Base-by-base conservation (phyloP, 2,329 filamentous ascomycete genomes). In the Microcyclosporella mali region DNA sequence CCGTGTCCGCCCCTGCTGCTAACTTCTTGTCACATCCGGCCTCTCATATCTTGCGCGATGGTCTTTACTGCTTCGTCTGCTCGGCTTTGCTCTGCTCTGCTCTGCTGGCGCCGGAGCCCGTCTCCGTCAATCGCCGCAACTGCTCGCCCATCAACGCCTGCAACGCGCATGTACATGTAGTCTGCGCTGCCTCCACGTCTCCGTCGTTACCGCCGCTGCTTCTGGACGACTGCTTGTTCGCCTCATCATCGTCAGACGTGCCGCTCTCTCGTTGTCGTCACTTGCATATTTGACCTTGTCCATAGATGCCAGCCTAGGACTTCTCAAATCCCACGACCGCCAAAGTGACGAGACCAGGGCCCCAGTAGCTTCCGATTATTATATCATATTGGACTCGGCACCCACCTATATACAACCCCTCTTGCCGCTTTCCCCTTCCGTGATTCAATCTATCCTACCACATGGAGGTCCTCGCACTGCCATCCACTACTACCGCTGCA, bases 331-430 rank as follows among this genome's bases (percentile, higher is more conserved):
- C 33, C 33, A 25, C 33, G 17, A 11, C 16, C 8, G 3, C 21
- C 33, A 6, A 36, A 19, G 17, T 21, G 33, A 36, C 25, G 21
- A 21, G 11, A 17, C 10, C 16, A 21, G 16, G 17, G 16, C 10
- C 18, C 21, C 21, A 21, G 21, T 21, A 36, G 15, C 33, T 12
- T 9, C 34, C n/a, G 32, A n/a, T 33, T 12, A 37, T 37, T n/a
- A 27, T 41, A 32, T 27, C 9, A 19, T 15, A 29, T 33, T 32
- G 15, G 29, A 25, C 32, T 33, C 38, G 30, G 33, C 34, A 41
- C 33, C 37, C 43, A 19, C 41, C 38, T 40, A 40, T 34, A 19
- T 42, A 45, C 41, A 44, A 38, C 44, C 46, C 21, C 21, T 25
- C 6, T 9, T 25, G 4, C 21, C 21, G 21, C 21, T 25, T 47